Conservation (phyloP, 176 grass and related monocot genomes). For the Juncus inflexus region DNA sequence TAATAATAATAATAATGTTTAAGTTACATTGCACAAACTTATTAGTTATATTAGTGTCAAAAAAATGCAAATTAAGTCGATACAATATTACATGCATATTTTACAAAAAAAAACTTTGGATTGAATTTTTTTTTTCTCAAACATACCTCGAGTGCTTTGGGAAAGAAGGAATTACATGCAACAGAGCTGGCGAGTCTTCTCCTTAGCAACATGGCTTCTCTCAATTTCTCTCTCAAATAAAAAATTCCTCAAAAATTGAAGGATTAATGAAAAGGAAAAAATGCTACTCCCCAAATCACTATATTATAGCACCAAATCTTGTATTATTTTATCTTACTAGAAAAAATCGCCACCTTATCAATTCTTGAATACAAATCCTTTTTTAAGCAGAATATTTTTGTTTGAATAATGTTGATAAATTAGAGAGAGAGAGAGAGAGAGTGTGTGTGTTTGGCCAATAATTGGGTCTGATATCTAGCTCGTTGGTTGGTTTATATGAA, state of each 20-base stretch:
- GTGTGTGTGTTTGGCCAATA: no score
- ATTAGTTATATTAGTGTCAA: neutral
- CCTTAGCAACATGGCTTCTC: conserved; percentile 17
- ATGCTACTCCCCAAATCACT: conserved; percentile 4
- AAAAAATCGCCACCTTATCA: neutral
- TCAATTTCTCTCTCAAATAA: neutral
- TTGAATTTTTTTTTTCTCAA: neutral
- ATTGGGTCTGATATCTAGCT: no score
- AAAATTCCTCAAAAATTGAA: neutral
- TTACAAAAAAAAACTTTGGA: no score
- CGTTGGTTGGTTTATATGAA: no score
- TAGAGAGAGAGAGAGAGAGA: neutral
- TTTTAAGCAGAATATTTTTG: neutral
- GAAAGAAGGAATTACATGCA: neutral
- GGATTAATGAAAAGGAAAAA: conserved; percentile 18
- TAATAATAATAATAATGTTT: neutral
- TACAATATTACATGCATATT: neutral
- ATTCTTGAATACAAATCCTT: neutral
- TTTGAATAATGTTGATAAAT: neutral
- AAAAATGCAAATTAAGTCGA: neutral
- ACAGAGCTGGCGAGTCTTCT: conserved; percentile 7
- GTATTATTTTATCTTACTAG: neutral
- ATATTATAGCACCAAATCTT: neutral
- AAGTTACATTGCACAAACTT: neutral
- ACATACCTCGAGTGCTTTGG: conserved; percentile 12